Conservation (phyloP, 1,139 yeast species). For the Candida tetrigidarum region DNA sequence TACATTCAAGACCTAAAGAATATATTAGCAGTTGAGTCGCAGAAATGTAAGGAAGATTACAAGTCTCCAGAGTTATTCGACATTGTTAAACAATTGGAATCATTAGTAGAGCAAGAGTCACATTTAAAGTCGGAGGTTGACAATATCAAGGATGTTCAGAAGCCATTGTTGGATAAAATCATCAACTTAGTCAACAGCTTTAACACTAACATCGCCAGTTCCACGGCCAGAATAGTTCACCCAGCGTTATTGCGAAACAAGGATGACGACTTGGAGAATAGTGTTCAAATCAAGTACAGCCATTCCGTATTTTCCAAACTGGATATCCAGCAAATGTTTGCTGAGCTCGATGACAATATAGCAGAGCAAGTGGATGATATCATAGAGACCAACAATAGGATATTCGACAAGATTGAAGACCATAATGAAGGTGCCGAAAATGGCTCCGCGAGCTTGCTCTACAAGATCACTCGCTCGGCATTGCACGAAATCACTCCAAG, state of each 20-base stretch:
- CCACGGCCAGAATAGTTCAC: constrained; percentile 12
- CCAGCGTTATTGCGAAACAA: constrained; percentile 8
- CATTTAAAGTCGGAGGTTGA: constrained; percentile 26
- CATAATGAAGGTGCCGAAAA: constrained; percentile 8
- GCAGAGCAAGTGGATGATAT: constrained; percentile 26
- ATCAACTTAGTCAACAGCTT: constrained; percentile 29
- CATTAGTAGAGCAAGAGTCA: constrained; percentile 22
- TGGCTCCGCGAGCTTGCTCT: constrained; percentile 10
- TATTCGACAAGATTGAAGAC: constrained; percentile 27
- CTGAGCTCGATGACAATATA: constrained; percentile 22
- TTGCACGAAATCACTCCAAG: constrained; percentile 20
- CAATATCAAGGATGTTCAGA: constrained; percentile 34
- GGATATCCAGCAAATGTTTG: constrained; percentile 26
- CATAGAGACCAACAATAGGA: constrained; percentile 20
- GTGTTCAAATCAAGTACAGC: constrained; percentile 21
- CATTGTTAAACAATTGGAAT: constrained; percentile 22
- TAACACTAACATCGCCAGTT: constrained; percentile 21
- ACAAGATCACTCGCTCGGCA: constrained; percentile 18
- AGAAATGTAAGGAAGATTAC: constrained; percentile 22
- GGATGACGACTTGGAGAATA: constrained; percentile 14
- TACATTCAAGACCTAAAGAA: constrained; percentile 30
- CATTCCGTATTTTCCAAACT: constrained; percentile 25
- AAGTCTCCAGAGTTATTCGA: constrained; percentile 23
- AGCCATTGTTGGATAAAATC: constrained; percentile 44
- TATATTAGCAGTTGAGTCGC: constrained; percentile 22